Conservation (phyloP, 139 green algal genomes). For the Microglena sp. region DNA sequence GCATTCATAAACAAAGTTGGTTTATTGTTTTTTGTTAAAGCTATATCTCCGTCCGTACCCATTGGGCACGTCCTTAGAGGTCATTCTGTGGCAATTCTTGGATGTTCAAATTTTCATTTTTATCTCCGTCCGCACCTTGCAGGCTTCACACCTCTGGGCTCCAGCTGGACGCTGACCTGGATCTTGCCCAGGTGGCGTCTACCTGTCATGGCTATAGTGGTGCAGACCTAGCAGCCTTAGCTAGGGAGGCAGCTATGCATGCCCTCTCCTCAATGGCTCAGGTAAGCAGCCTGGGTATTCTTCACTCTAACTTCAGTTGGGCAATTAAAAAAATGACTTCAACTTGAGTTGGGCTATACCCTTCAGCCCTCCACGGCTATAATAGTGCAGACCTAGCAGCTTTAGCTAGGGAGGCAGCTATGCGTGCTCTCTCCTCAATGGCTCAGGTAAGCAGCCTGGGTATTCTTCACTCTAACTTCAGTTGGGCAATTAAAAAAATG, state of each 20-base stretch:
- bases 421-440: neutral
- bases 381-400: neutral
- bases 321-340: too few relatives aligned
- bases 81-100: neutral
- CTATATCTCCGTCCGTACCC: too few relatives aligned
- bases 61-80: neutral
- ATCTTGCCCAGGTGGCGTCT: constrained; percentile 52
- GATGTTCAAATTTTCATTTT: neutral
- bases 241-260: constrained; percentile 64
- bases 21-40: neutral
- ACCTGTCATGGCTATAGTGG: constrained; percentile 71
- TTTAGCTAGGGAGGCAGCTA: neutral
- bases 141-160: constrained; percentile 46
- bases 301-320: too few relatives aligned
- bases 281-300: too few relatives aligned
- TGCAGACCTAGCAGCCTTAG: constrained; percentile 71
- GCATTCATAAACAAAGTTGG: neutral
- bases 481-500: neutral
- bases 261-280: constrained; percentile 32
- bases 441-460: neutral
- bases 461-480: neutral
- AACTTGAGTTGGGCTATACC: neutral
- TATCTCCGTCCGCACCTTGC: constrained; percentile 4
- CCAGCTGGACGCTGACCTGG: constrained; percentile 43
- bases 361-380: neutral